Conservation (phyloP, 2,329 filamentous ascomycete species). For the Hypocrella siamensis region DNA sequence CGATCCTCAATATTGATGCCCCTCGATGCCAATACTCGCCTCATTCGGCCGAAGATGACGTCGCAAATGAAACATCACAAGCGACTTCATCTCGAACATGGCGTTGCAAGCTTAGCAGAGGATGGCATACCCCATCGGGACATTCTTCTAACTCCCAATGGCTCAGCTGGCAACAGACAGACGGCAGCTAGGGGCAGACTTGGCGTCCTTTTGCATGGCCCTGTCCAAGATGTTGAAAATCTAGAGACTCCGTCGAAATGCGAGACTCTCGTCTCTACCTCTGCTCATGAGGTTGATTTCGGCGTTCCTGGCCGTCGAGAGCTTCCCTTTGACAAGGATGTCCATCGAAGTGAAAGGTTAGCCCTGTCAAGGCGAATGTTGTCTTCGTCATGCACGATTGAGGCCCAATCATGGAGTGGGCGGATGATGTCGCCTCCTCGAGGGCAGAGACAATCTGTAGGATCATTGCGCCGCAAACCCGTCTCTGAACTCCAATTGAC, state of each 20-base stretch:
- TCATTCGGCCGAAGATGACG: slow-evolving; percentile 10
- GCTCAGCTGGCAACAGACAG: neutral
- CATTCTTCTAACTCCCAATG: slow-evolving; percentile 2
- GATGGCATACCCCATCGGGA: slow-evolving; percentile 20
- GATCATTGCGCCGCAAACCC: slow-evolving; percentile 40
- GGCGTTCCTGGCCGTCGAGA: slow-evolving; percentile 23
- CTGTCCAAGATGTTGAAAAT: neutral
- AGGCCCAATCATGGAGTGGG: neutral
- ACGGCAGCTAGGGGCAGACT: slow-evolving; percentile 15
- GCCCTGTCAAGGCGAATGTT: neutral
- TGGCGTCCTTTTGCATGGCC: slow-evolving; percentile 16
- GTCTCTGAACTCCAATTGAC: slow-evolving; percentile 41
- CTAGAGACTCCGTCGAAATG: neutral
- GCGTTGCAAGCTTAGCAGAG: slow-evolving; percentile 22
- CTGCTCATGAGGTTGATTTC: slow-evolving; percentile 5
- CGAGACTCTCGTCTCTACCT: neutral
- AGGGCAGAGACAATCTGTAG: neutral
- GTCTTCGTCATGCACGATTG: neutral
- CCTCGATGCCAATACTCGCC: slow-evolving; percentile 18
- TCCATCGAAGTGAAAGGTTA: slow-evolving; percentile 5
- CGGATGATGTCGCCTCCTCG: neutral
- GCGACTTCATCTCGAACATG: neutral
- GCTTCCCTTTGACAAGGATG: slow-evolving; percentile 21
- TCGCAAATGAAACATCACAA: slow-evolving; percentile 3
- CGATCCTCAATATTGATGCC: slow-evolving; percentile 19